These are phyloP conservation scores for Pseudocercospora fijiensis DNA, from an alignment of 2,329 filamentous ascomycete species.

Conservation along the genomic window DNA sequence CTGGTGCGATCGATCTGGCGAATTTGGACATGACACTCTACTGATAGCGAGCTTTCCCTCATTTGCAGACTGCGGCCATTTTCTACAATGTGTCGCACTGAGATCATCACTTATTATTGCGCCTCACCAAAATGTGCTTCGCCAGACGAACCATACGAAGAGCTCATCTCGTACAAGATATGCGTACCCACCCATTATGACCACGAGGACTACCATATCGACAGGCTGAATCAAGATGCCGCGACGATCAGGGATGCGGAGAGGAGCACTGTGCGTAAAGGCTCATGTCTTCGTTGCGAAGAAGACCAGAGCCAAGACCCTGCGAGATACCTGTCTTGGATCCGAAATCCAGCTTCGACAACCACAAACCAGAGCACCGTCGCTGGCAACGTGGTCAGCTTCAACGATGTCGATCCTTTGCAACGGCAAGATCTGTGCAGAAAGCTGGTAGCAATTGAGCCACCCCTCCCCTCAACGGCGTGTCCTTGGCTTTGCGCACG, in stretches of 20 bases:
- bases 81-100: background rate
- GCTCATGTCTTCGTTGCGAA: background rate
- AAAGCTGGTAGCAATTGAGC: background rate
- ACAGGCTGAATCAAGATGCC: background rate
- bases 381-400: background rate
- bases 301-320: background rate
- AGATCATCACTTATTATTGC: background rate
- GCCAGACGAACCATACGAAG: background rate
- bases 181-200: slow-evolving; percentile 2
- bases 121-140: background rate
- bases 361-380: background rate
- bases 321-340: background rate
- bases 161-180: background rate
- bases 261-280: background rate
- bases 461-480: background rate
- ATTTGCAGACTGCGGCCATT: no score
- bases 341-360: background rate
- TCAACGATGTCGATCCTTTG: background rate
- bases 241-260: background rate
- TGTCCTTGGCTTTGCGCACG: background rate
- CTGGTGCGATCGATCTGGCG: no score
- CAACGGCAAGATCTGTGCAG: background rate
- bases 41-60: no score
- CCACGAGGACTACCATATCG: slow-evolving; percentile 1
- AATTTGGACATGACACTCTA: no score